Conservation (phyloP, 2,329 filamentous ascomycete species). For the Curvularia spicifera region DNA sequence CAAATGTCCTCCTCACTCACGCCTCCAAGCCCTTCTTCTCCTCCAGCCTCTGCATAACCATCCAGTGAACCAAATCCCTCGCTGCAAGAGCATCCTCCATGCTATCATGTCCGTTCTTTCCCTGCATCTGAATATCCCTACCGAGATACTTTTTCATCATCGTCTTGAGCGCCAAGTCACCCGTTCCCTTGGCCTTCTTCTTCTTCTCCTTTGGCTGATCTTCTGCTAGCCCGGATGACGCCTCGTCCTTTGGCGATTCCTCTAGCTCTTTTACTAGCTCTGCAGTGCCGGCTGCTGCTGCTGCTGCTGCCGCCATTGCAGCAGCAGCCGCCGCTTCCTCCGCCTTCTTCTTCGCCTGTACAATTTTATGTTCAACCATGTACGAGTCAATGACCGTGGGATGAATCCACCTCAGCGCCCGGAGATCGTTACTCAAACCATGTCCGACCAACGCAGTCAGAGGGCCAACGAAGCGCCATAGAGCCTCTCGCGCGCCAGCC, state of each 20-base stretch:
- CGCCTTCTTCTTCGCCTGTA: slow-evolving; percentile 11
- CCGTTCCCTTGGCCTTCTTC: slow-evolving; percentile 10
- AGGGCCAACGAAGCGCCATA: slow-evolving; percentile 56
- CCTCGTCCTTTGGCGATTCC: neutral
- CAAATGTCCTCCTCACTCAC: neutral
- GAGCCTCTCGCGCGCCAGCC: slow-evolving; percentile 50
- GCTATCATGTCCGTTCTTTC: slow-evolving; percentile 75
- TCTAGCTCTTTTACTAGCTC: neutral
- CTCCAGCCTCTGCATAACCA: slow-evolving; percentile 50
- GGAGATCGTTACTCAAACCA: slow-evolving; percentile 53
- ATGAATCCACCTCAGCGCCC: slow-evolving; percentile 59
- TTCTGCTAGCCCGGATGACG: neutral
- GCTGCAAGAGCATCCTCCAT: slow-evolving; percentile 89
- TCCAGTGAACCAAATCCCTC: slow-evolving; percentile 87
- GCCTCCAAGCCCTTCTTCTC: neutral
- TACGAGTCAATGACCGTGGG: slow-evolving; percentile 55
- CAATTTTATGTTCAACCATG: slow-evolving; percentile 25
- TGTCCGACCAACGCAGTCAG: slow-evolving; percentile 60
- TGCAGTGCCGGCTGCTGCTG: neutral
- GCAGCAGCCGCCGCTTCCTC: slow-evolving; percentile 11
- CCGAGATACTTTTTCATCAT: slow-evolving; percentile 81
- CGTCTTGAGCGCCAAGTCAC: slow-evolving; percentile 67
- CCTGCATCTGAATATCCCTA: slow-evolving; percentile 83
- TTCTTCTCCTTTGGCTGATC: slow-evolving; percentile 2
- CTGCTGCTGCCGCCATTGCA: neutral